These are phyloP conservation scores for Brettanomyces nanus DNA, from an alignment of 805 yeast genomes.

Conservation along the genomic window DNA sequence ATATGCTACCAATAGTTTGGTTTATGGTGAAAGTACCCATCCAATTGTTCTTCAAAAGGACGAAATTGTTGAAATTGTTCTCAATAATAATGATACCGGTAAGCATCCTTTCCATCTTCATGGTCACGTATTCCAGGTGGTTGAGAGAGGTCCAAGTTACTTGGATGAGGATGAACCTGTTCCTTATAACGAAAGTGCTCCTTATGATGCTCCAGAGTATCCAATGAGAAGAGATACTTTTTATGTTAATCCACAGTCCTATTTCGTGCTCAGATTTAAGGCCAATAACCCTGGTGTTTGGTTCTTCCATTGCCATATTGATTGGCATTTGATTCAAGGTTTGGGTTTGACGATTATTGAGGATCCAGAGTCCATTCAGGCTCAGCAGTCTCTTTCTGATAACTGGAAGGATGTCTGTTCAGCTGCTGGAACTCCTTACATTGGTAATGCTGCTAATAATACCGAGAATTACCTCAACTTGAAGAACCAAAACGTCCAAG, in stretches of 20 bases:
- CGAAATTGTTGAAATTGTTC: slow-evolving; percentile 67
- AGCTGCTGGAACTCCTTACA: slow-evolving; percentile 39
- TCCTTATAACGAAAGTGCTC: slow-evolving; percentile 44
- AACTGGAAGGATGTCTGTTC: slow-evolving; percentile 55
- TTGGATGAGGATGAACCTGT: slow-evolving; percentile 47
- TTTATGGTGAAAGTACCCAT: slow-evolving; percentile 79
- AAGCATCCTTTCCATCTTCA: slow-evolving; percentile 97
- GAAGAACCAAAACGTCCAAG: slow-evolving; percentile 68
- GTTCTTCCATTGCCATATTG: slow-evolving; percentile 98
- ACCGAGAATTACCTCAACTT: slow-evolving; percentile 54
- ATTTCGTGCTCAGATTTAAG: slow-evolving; percentile 76
- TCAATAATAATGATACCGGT: slow-evolving; percentile 86
- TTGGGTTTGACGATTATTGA: slow-evolving; percentile 74
- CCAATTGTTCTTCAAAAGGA: slow-evolving; percentile 60
- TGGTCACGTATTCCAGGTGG: slow-evolving; percentile 83
- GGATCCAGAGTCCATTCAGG: slow-evolving; percentile 68
- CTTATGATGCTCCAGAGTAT: slow-evolving; percentile 51
- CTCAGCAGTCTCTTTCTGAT: slow-evolving; percentile 52
- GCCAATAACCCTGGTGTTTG: slow-evolving; percentile 98
- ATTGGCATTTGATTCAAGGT: slow-evolving; percentile 97
- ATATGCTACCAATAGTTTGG: slow-evolving; percentile 36
- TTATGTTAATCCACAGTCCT: slow-evolving; percentile 75
- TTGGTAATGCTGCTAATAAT: slow-evolving; percentile 91
- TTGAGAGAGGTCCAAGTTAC: slow-evolving; percentile 60
- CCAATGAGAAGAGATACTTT: slow-evolving; percentile 85